Evolutionary conservation across 2,329 filamentous ascomycete genomes (phyloP).

Genomic region (Cercospora sp.): DNA sequence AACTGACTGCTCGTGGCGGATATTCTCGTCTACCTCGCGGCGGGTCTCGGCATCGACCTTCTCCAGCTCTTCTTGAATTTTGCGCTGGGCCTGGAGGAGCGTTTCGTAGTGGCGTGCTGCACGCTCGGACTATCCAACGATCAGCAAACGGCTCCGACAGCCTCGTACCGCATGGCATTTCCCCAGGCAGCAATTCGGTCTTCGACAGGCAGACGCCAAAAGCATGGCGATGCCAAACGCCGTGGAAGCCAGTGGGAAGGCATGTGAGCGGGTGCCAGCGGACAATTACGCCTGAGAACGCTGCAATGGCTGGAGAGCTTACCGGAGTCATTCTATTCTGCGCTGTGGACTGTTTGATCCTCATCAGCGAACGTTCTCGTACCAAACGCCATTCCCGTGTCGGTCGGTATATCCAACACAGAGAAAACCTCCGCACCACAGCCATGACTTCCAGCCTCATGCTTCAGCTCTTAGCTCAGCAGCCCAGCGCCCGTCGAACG

Average conservation of each 20-base stretch:
- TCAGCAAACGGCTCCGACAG: conserved; percentile 22
- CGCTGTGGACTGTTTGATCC: conserved; percentile 21
- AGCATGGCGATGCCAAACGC: not conserved
- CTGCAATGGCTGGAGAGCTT: conserved; percentile 44
- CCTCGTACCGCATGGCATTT: not conserved
- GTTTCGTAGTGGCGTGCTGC: conserved; percentile 91
- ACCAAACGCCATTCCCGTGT: conserved; percentile 3
- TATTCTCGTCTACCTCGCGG: conserved; percentile 78
- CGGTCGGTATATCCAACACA: not conserved
- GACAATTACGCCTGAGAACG: not conserved
- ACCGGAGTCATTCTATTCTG: conserved; percentile 76
- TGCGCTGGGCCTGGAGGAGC: conserved; percentile 82
- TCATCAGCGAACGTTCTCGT: conserved; percentile 3
- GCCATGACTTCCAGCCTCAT: not conserved
- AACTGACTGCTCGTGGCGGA: conserved; percentile 80
- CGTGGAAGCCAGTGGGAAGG: not conserved
- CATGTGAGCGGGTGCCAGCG: not conserved
- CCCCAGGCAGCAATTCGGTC: not conserved
- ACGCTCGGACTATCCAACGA: conserved; percentile 74
- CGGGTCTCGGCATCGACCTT: conserved; percentile 82
- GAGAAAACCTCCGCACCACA: not conserved
- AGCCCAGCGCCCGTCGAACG: not conserved
- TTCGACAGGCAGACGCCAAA: not conserved
- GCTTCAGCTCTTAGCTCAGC: not conserved
- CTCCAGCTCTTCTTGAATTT: conserved; percentile 91